Evolutionary conservation across 2,329 filamentous ascomycete species (phyloP), one percentile per base, ranked within the genome.

Genomic region (Monosporascus sp.): DNA sequence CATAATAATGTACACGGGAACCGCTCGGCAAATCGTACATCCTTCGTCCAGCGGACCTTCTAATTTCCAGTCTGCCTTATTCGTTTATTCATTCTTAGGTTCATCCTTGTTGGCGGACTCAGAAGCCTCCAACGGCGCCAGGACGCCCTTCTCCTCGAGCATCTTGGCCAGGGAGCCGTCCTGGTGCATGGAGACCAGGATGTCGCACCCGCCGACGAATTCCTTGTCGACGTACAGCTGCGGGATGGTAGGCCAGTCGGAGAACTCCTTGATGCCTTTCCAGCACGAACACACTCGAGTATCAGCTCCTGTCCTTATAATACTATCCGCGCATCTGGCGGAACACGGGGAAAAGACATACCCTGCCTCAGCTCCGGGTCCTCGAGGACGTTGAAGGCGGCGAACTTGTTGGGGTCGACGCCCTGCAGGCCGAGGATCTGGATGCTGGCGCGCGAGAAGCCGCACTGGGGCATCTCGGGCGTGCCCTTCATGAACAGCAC

Each of bases 401-500:
- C 89, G 69, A 99, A 99, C 76, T 97, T 97, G 60, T 82, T 80
- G 17, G 94, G 94, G 74, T 97, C 89, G 57, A 99, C 91, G 59
- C 94, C 94, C 75, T 99, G 93, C 65, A 97, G 74, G 53, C 93
- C 90, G 58, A 99, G 79, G 65, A 99, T 92, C 78, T 97, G 92
- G 69, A 99, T 96, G 69, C 83, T 90, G 51, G 93, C 93, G 64
- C 92, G 84, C 54, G 93, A 97, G 79, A 97, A 99, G 46, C 94
- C 94, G 74, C 94, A 99, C 72, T 97, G 92, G 20, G 94, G 94
- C 56, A 84, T 90, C 75, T 97, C 92, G 54, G 94, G 94, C 1
- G 94, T 97, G 54, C 94, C 94, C 78, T 99, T 99, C 94, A 99
- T 99, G 79, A 99, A 99, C 53, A 99, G 80, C 1, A 99, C 94